Evolutionary conservation across 768 basidiomycete species (phyloP).

Genomic region (Dacryopinax spathularia): DNA sequence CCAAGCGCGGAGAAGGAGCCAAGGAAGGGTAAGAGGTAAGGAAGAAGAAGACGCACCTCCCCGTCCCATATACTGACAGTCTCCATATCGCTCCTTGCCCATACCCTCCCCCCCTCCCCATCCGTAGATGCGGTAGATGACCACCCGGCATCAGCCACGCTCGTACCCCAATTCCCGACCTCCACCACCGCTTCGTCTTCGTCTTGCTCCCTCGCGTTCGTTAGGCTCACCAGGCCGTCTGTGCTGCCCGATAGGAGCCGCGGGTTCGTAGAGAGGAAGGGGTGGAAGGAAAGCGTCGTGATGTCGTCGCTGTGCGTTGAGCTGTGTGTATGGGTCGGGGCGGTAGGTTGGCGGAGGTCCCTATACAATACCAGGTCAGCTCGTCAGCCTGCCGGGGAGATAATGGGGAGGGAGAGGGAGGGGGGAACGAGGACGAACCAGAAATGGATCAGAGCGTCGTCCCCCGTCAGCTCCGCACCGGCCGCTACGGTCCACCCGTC

Average conservation of each 20-base stretch:
- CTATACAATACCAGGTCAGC: conserved; percentile 26
- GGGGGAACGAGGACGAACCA: conserved; percentile 43
- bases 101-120: conserved; percentile 29
- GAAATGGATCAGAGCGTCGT: conserved; percentile 72
- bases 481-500: conserved; percentile 64
- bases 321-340: conserved; percentile 57
- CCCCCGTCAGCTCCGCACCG: conserved; percentile 65
- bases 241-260: conserved; percentile 77
- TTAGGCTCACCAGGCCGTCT: conserved; percentile 59
- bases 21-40: background rate
- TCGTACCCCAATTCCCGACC: conserved; percentile 78
- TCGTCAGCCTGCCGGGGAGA: too few relatives aligned
- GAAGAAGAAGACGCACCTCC: conserved; percentile 33
- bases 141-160: conserved; percentile 66
- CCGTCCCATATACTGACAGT: conserved; percentile 72
- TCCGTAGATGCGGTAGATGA: conserved; percentile 15
- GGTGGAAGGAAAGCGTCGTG: conserved; percentile 54
- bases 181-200: conserved; percentile 75
- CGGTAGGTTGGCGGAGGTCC: conserved; percentile 69
- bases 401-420: background rate
- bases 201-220: conserved; percentile 42
- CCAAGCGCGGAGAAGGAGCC: too few relatives aligned
- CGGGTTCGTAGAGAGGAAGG: conserved; percentile 19
- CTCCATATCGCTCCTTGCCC: conserved; percentile 92
- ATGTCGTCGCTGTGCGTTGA: conserved; percentile 92